Percentiles rank a stretch among this genome's conserved stretches.
Conservation (phyloP, 139 green algal species). For the Volvox africanus region DNA sequence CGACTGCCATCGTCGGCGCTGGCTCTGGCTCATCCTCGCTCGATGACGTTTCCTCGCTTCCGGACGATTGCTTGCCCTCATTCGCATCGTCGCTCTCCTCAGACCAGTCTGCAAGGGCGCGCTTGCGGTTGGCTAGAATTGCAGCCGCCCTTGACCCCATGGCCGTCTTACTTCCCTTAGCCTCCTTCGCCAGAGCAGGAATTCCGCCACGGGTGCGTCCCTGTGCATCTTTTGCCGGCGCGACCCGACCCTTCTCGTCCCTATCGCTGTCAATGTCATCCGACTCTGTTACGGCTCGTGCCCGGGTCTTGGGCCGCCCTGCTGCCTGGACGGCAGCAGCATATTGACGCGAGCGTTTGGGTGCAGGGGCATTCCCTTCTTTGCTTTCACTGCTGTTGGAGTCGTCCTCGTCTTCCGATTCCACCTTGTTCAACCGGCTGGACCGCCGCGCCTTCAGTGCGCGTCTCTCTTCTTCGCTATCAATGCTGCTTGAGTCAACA, state of each 20-base stretch:
- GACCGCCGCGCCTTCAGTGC: not conserved
- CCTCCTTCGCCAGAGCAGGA: not conserved
- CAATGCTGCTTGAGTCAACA: not conserved
- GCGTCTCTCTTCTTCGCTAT: not conserved
- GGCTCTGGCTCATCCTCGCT: constrained; percentile 4
- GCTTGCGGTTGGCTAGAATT: constrained; percentile 30
- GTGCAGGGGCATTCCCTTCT: not conserved
- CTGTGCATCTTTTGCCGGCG: not conserved
- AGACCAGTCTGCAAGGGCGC: not conserved
- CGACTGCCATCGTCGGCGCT: not conserved
- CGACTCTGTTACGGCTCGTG: not conserved
- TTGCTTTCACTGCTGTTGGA: not conserved
- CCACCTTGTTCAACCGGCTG: not conserved
- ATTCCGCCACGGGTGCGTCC: not conserved
- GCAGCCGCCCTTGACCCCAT: not conserved
- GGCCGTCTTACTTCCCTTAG: not conserved
- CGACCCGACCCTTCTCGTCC: not conserved
- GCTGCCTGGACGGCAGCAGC: not conserved
- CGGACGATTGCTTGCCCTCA: not conserved
- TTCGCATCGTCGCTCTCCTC: not conserved
- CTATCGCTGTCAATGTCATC: not conserved
- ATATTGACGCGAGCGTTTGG: not conserved
- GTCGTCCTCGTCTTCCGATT: not conserved
- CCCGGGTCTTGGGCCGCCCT: not conserved
- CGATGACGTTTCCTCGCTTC: not conserved